A percentile compares a stretch with the other conserved stretches of the same genome.
These are phyloP conservation scores for Oenanthe sinensis DNA, from an alignment of 129 eudicot species.

Conservation along the genomic window DNA sequence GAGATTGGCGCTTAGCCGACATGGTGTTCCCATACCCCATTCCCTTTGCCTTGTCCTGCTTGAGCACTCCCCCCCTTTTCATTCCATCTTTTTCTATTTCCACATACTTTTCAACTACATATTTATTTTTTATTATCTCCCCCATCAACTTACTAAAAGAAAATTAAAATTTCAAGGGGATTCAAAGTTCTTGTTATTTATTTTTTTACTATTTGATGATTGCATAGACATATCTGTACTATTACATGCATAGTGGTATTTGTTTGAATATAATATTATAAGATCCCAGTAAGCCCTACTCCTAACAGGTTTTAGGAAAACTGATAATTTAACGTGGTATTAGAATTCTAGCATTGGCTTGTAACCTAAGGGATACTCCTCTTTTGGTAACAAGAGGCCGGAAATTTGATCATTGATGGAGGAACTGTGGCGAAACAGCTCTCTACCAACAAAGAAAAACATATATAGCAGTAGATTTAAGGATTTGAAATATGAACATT, in stretches of 20 bases:
- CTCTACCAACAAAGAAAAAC: too few species aligned
- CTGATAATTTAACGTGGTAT: too few species aligned
- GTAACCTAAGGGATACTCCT: not conserved
- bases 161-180: not conserved
- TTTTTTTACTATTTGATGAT: not conserved
- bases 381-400: not conserved
- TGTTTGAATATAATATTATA: too few species aligned
- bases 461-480: too few species aligned
- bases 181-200: not conserved
- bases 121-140: not conserved
- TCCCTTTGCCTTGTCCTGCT: constrained; percentile 32
- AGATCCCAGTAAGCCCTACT: too few species aligned
- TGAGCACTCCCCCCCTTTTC: constrained; percentile 25
- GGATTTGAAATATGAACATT: not conserved
- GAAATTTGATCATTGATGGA: not conserved
- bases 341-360: too few species aligned
- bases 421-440: too few species aligned
- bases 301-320: too few species aligned
- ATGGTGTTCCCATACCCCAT: constrained; percentile 37
- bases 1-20: constrained; percentile 23
- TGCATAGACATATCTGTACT: not conserved
- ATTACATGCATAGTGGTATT: too few species aligned
- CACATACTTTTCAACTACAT: not conserved
- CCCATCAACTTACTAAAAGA: not conserved
- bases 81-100: constrained; percentile 13